Conservation (phyloP, 352 stramenopile species). For the Phytophthora gonapodyides region DNA sequence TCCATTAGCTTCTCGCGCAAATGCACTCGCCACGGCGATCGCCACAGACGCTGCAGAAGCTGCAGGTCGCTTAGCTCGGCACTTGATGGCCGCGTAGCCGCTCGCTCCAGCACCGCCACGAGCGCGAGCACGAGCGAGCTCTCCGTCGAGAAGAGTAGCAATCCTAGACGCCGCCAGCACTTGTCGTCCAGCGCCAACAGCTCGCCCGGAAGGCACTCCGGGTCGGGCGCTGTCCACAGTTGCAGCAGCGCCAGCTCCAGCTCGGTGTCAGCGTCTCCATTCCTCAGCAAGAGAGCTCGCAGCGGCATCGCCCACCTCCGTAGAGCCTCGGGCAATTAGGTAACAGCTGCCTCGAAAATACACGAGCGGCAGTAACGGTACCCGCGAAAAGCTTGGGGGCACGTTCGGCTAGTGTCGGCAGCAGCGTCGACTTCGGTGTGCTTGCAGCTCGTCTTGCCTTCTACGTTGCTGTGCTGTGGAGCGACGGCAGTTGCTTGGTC, state of each 20-base stretch:
- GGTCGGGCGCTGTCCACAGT: slow-evolving; percentile 23
- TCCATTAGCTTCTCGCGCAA: slow-evolving; percentile 31
- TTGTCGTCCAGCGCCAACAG: slow-evolving; percentile 25
- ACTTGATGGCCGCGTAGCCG: slow-evolving; percentile 5
- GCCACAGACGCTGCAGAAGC: slow-evolving; percentile 23
- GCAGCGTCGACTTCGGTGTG: too few relatives aligned
- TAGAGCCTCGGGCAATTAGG: slow-evolving; percentile 16
- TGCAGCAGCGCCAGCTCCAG: slow-evolving; percentile 36
- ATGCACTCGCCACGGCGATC: slow-evolving; percentile 22
- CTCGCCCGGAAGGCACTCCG: slow-evolving; percentile 14
- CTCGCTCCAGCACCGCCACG: slow-evolving; percentile 26
- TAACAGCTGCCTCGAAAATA: slow-evolving; percentile 25
- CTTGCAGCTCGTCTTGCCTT: too few relatives aligned
- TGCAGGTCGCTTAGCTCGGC: slow-evolving; percentile 6
- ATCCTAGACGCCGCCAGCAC: slow-evolving; percentile 29
- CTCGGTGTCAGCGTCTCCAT: slow-evolving; percentile 9
- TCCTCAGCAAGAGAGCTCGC: slow-evolving; percentile 15
- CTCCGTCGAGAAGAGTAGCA: slow-evolving; percentile 34
- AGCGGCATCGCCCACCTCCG: slow-evolving; percentile 16
- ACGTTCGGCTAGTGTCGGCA: too few relatives aligned
- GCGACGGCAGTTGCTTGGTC: too few relatives aligned
- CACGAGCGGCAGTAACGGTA: slow-evolving; percentile 16
- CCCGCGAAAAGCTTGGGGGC: neutral
- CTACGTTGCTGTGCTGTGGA: too few relatives aligned
- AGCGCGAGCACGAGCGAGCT: slow-evolving; percentile 24